Conservation (phyloP, 73 alveolate genomes). For the Breviolum minutum region DNA sequence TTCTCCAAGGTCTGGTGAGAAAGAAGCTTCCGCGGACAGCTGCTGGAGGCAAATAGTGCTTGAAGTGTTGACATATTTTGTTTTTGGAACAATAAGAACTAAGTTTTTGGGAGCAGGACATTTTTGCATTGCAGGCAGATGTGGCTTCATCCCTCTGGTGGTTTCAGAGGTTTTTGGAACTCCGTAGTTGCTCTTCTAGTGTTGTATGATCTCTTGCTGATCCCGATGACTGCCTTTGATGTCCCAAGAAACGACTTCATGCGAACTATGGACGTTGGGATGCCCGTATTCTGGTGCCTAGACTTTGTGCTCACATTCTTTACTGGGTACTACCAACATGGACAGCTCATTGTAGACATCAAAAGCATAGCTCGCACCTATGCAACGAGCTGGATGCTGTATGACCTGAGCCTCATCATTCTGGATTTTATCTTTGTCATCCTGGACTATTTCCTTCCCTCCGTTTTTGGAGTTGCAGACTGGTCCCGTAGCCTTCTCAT, state of each 20-base stretch:
- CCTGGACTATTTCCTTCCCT: not conserved
- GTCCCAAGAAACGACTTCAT: not conserved
- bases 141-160: conserved; percentile 36
- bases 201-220: not conserved
- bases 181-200: not conserved
- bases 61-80: not conserved
- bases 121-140: not conserved
- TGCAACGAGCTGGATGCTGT: conserved; percentile 9
- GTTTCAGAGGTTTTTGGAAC: conserved; percentile 14
- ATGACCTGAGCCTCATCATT: not conserved
- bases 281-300: conserved; percentile 20
- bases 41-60: not conserved
- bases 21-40: too few species aligned
- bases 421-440: not conserved
- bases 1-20: too few species aligned
- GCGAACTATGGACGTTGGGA: not conserved
- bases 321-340: conserved; percentile 2
- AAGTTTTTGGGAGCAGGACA: too few species aligned
- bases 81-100: not conserved
- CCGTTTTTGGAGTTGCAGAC: not conserved
- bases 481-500: conserved; percentile 29
- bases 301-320: conserved; percentile 9
- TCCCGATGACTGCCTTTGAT: conserved; percentile 8
- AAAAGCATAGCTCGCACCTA: not conserved
- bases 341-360: not conserved